Evolutionary conservation across 106 monocot genomes (phyloP).

Genomic region (Iris macrosiphon): DNA sequence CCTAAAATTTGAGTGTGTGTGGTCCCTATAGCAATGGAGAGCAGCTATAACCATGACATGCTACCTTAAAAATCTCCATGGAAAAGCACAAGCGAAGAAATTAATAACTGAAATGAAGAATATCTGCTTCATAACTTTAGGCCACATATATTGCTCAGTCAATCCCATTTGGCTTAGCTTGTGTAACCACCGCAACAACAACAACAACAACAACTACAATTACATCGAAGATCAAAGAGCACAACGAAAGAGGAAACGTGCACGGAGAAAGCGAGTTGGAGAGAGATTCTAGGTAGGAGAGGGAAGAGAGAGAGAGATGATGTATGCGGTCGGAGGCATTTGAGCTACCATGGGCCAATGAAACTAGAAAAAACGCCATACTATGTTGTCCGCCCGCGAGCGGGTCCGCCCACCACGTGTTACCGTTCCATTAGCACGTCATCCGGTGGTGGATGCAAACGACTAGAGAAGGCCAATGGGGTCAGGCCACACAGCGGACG

Average conservation of each 20-base stretch:
- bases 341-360: slow-evolving; percentile 21
- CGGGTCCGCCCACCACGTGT: too few species aligned
- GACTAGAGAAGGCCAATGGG: too few species aligned
- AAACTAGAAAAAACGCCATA: slow-evolving; percentile 8
- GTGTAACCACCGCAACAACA: slow-evolving; percentile 23
- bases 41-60: slow-evolving; percentile 34
- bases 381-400: too few species aligned
- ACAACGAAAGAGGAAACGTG: slow-evolving; percentile 9
- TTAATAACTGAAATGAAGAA: background rate
- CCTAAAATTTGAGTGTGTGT: too few species aligned
- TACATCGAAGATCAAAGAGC: slow-evolving; percentile 7
- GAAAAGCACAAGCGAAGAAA: slow-evolving; percentile 22
- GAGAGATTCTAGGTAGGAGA: too few species aligned
- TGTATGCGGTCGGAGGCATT: slow-evolving; percentile 23
- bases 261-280: too few species aligned
- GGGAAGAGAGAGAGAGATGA: too few species aligned
- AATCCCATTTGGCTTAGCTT: too few species aligned
- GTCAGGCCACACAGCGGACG: too few species aligned
- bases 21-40: slow-evolving; percentile 5
- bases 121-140: background rate
- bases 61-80: slow-evolving; percentile 40
- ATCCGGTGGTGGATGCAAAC: too few species aligned
- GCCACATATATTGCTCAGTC: background rate
- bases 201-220: slow-evolving; percentile 10
- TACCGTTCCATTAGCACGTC: too few species aligned